phyloP scores from a whole-genome alignment of 805 yeast species.

The Blastobotrys mokoenaii region DNA sequence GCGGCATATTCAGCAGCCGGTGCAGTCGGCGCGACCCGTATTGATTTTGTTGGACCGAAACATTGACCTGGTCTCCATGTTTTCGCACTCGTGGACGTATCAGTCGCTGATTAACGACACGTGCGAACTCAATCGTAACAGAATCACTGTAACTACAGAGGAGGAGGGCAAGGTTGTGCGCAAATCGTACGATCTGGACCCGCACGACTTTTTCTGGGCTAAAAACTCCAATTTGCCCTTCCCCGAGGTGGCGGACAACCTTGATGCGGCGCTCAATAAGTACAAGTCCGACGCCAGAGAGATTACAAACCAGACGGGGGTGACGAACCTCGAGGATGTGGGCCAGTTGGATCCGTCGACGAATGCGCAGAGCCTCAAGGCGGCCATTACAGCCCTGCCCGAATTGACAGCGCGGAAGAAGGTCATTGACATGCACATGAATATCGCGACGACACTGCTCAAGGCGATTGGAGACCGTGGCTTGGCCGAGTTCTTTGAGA shows the following conservation, averaged over 20 bases:
- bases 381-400: conserved; percentile 86
- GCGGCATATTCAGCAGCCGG: conserved; percentile 8
- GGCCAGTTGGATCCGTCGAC: conserved; percentile 36
- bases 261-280: conserved; percentile 69
- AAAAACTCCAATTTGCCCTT: conserved; percentile 80
- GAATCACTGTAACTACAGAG: conserved; percentile 34
- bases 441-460: conserved; percentile 75
- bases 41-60: conserved; percentile 79
- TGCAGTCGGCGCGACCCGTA: conserved; percentile 54
- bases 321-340: conserved; percentile 64
- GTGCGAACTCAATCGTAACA: conserved; percentile 70
- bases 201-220: conserved; percentile 88
- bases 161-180: conserved; percentile 29
- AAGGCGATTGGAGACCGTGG: conserved; percentile 79
- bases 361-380: conserved; percentile 35
- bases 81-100: conserved; percentile 95
- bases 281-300: conserved; percentile 87
- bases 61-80: conserved; percentile 86
- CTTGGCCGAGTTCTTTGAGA: conserved; percentile 84
- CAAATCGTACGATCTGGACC: conserved; percentile 79
- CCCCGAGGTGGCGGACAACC: conserved; percentile 98
- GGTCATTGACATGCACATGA: conserved; percentile 94
- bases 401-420: conserved; percentile 82
- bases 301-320: conserved; percentile 68
- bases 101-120: conserved; percentile 95